Base-by-base conservation (phyloP, 2,329 filamentous ascomycete species). In the Blastomyces gilchristii region DNA sequence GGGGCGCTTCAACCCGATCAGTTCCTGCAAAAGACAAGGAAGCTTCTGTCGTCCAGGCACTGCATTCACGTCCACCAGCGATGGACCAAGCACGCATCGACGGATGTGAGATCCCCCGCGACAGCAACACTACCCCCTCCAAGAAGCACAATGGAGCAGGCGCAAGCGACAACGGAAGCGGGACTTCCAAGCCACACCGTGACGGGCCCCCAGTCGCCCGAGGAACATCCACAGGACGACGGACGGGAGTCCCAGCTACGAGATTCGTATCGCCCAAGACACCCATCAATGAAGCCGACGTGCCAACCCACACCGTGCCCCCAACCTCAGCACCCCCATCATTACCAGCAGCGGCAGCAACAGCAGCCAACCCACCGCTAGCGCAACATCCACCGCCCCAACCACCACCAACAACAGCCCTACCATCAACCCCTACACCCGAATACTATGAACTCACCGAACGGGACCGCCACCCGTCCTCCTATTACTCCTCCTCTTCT, bases 61-160 rank as follows among this genome's bases (percentile, higher is more conserved):
- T 77, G 16, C 75, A 75, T 63, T 64, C 69, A 9, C 73, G 73
- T 25, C 69, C 74, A 1, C 69, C 73, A 6, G 70, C 70, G 4
- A 68, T 70, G 37, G 75, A 75, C 49, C 61, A 67, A 8, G 60
- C 67, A n/a, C 71, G 72, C 12, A 69, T 71, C 7, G 68, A 69
- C 11, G 69, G 72, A 28, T 65, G 64, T 1, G 70, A 70, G 16
- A 63, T 72, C 54, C 69, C 73, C 63, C 71, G 70, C 41, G n/a
- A 57, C 4, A 25, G 12, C 37, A 6, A 25, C 54, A 57, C 4
- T 5, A 9, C 31, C 7, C 7, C 52, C 22, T 16, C 56, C 16
- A 43, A 43, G n/a, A 58, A 58, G 37, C 1, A 34, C 28, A 14
- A 6, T 4, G 52, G 16, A 9, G 16, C n/a, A 37, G 28, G 31